Base-by-base conservation (phyloP, 495 filamentous ascomycete species). In the Neurospora sp. region DNA sequence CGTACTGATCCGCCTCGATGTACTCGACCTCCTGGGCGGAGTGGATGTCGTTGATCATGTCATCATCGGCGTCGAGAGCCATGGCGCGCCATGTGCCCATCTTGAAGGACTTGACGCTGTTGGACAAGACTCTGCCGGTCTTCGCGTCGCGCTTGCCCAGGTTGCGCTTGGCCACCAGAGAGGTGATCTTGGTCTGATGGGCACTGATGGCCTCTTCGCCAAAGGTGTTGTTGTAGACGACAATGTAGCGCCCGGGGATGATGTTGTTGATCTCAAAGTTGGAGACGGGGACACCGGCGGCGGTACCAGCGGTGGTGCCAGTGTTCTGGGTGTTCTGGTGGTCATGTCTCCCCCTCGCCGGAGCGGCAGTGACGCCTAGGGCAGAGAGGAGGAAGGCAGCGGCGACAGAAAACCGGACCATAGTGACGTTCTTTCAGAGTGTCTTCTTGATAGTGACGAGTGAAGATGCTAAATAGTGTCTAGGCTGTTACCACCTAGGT, bases 181-280 rank as follows among this genome's bases (percentile, higher is more conserved):
- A 73, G 68, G 80, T 82, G 73, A 87, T 74, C 35, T 75, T 80
- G 27, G 76, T 74, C 76, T 85, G 74, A 71, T 86, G 82, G 47
- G 78, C 77, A 35, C 75, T 70, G 69, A 87, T 79, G 69, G 76
- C 83, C 22, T 80, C 81, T 42, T 83, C 78, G 71, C 72, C 76
- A 73, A 77, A 81, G 8, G 79, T 83, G 79, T 76, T 83, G 79
- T 86, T 82, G 80, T 86, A 86, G 44, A 86, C 85, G 5, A 86
- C 84, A 44, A 86, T 86, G 75, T 83, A 86, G 42, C 76, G 78
- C 79, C 84, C 81, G 8, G 84, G 83, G 38, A 86, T 80, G 42
- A 80, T 68, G 71, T 85, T 76, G 18, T 40, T 65, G 39, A 77
- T 79, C 9, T 82, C 72, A 1, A 80, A 78, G 74, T 86, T 86